These are phyloP conservation scores for Colletotrichum horii DNA, from an alignment of 2,329 filamentous ascomycete genomes.

Conservation along the genomic window DNA sequence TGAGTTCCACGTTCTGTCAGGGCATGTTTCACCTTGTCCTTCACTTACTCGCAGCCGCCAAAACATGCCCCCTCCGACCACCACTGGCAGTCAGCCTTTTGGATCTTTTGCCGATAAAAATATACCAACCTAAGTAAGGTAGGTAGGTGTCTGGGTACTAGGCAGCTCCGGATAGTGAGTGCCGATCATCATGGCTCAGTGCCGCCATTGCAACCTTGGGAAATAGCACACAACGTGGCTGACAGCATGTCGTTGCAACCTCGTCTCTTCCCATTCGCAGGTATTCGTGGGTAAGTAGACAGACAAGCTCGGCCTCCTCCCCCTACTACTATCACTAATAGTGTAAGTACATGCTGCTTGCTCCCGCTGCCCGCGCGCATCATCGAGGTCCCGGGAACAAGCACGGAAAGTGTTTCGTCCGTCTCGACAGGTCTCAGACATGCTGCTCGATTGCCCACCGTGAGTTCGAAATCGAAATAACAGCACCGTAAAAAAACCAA, in stretches of 20 bases:
- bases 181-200: neutral
- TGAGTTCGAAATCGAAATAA: neutral
- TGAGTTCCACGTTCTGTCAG: conserved; percentile 10
- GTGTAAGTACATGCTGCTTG: neutral
- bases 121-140: too few species aligned
- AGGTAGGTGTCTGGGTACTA: neutral
- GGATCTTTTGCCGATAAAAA: neutral
- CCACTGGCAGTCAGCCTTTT: neutral
- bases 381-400: neutral
- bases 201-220: neutral
- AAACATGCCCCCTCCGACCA: neutral
- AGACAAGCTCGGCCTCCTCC: neutral
- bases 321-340: neutral
- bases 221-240: neutral
- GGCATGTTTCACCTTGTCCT: conserved; percentile 1
- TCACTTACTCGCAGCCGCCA: neutral
- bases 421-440: neutral
- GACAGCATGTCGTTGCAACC: neutral
- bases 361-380: neutral
- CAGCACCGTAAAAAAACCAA: neutral
- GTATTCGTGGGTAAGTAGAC: too few species aligned
- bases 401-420: neutral
- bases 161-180: neutral
- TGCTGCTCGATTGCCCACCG: neutral
- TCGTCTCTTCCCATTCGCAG: too few species aligned